A percentile compares a stretch with the other conserved stretches of the same genome.
These are phyloP conservation scores for Globisporangium heterothallicum DNA, from an alignment of 352 stramenopile genomes.

Conservation along the genomic window DNA sequence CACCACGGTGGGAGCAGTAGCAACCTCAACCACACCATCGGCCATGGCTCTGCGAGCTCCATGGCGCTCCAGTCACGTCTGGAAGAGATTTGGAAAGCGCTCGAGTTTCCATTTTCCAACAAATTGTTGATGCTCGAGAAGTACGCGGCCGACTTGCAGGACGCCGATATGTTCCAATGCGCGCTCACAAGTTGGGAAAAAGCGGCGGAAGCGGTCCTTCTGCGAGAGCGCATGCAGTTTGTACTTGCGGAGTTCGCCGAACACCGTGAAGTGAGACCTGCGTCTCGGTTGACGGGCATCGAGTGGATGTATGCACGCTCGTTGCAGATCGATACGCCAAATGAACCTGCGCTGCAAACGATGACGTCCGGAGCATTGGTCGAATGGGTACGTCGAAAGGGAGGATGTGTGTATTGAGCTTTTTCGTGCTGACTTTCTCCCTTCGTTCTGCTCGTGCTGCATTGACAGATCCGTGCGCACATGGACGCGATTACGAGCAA, in stretches of 20 bases:
- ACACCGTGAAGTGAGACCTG: slow-evolving; percentile 19
- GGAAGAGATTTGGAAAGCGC: slow-evolving; percentile 43
- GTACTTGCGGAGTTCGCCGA: slow-evolving; percentile 32
- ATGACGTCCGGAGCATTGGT: slow-evolving; percentile 15
- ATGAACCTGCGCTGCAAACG: slow-evolving; percentile 3
- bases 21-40: slow-evolving; percentile 16
- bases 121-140: slow-evolving; percentile 65
- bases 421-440: not conserved
- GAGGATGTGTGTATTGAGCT: no score
- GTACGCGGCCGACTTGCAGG: slow-evolving; percentile 41
- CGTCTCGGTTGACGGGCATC: slow-evolving; percentile 24
- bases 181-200: slow-evolving; percentile 45
- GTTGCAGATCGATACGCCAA: slow-evolving; percentile 28
- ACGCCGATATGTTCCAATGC: slow-evolving; percentile 33
- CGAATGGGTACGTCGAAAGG: slow-evolving; percentile 32
- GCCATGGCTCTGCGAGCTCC: slow-evolving; percentile 25
- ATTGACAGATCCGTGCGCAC: slow-evolving; percentile 26
- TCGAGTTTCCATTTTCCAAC: slow-evolving; percentile 61
- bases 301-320: slow-evolving; percentile 35
- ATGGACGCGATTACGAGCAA: slow-evolving; percentile 41
- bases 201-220: slow-evolving; percentile 27
- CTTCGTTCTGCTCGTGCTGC: slow-evolving; percentile 3
- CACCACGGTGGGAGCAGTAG: slow-evolving; percentile 13
- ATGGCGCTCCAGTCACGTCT: slow-evolving; percentile 45
- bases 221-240: slow-evolving; percentile 48